phyloP scores from a whole-genome alignment of 2,329 filamentous ascomycete species.

The Xylaria multiplex region DNA sequence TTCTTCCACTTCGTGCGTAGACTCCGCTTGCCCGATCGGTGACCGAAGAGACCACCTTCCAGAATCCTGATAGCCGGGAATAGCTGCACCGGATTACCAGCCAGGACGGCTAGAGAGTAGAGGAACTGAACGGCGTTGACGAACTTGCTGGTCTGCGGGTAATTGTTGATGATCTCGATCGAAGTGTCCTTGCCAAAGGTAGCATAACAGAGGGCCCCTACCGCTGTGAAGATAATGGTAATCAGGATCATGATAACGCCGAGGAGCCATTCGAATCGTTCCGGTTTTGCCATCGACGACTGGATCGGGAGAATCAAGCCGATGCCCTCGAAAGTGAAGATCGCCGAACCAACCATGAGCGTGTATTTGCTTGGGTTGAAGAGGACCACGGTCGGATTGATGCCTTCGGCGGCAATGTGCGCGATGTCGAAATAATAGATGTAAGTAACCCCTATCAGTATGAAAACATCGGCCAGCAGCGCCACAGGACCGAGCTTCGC shows the following conservation, averaged over 20 bases:
- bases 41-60: conserved; percentile 74
- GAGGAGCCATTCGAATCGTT: conserved; percentile 73
- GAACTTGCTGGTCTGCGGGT: conserved; percentile 74
- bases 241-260: conserved; percentile 77
- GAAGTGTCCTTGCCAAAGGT: conserved; percentile 75
- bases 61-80: conserved; percentile 79
- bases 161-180: conserved; percentile 81
- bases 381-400: conserved; percentile 69
- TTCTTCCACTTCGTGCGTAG: conserved; percentile 78
- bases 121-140: conserved; percentile 81
- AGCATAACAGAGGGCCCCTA: conserved; percentile 78
- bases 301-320: conserved; percentile 81
- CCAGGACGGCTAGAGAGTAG: conserved; percentile 78
- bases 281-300: conserved; percentile 76
- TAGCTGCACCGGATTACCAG: conserved; percentile 77
- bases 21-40: conserved; percentile 73
- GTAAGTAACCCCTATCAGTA: conserved; percentile 74
- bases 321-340: conserved; percentile 83
- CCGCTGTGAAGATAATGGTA: conserved; percentile 76
- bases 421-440: conserved; percentile 78
- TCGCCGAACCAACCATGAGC: conserved; percentile 76
- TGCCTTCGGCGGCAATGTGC: conserved; percentile 63
- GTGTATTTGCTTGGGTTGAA: conserved; percentile 78
- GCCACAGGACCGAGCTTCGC: conserved; percentile 76
- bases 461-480: conserved; percentile 76